Evolutionary conservation across 2,329 filamentous ascomycete species (phyloP).

Genomic region (Purpureocillium lavendulum): DNA sequence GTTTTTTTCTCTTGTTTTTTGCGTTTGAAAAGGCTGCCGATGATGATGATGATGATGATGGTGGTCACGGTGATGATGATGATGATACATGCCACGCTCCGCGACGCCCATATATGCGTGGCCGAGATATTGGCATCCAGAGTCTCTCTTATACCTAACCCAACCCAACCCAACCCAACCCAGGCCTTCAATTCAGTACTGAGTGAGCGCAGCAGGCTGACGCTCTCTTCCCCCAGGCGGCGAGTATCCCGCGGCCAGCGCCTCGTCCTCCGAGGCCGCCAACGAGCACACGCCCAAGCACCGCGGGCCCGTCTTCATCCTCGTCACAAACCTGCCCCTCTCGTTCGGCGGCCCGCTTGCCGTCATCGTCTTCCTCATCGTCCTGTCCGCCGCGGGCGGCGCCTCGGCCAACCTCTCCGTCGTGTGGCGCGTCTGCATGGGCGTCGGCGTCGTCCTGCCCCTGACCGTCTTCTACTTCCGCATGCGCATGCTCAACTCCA

Average conservation of each 20-base stretch:
- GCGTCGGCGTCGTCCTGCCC: conserved; percentile 38
- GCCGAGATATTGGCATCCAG: too few relatives aligned
- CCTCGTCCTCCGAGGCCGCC: conserved; percentile 36
- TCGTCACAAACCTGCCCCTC: conserved; percentile 32
- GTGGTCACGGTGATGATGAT: too few relatives aligned
- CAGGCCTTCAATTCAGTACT: too few relatives aligned
- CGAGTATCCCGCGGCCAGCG: conserved; percentile 39
- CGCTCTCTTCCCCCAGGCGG: conserved; percentile 13
- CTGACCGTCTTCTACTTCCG: conserved; percentile 49
- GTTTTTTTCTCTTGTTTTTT: background rate
- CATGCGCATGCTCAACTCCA: conserved; percentile 42
- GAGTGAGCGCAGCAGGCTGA: background rate
- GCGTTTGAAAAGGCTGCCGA: too few relatives aligned
- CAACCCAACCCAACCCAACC: too few relatives aligned
- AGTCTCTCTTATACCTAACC: too few relatives aligned
- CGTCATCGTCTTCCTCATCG: conserved; percentile 36
- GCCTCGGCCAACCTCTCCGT: conserved; percentile 22
- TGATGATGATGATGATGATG: too few relatives aligned
- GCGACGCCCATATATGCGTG: too few relatives aligned
- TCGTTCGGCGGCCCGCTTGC: conserved; percentile 25
- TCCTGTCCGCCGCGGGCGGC: conserved; percentile 27
- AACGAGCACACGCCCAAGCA: conserved; percentile 32
- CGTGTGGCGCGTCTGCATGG: conserved; percentile 40
- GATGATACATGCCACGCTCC: too few relatives aligned
- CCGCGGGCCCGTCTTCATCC: conserved; percentile 32